A percentile compares a stretch with the other conserved stretches of the same genome.
These are phyloP conservation scores for Aureoboletus auriporus DNA, from an alignment of 768 basidiomycete species.

Conservation along the genomic window DNA sequence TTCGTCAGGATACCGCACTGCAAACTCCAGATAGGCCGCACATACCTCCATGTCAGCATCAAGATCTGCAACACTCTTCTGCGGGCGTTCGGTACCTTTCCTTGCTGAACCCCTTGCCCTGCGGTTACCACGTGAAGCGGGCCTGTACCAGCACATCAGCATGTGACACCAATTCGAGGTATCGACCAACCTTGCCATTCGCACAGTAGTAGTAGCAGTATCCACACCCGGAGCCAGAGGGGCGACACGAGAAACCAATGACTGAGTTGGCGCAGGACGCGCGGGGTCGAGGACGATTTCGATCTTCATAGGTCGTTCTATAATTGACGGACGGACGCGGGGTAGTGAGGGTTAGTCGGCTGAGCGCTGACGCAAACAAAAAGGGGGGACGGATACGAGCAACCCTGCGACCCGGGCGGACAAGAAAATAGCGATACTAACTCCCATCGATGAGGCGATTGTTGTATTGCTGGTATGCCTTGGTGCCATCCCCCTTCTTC, in stretches of 20 bases:
- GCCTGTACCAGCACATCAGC: slow-evolving; percentile 1
- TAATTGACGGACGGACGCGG: slow-evolving; percentile 33
- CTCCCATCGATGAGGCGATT: slow-evolving; percentile 99
- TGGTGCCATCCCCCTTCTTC: slow-evolving; percentile 83
- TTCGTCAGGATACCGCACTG: neutral
- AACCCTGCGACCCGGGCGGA: slow-evolving; percentile 29
- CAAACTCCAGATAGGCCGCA: no score
- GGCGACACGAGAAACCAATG: slow-evolving; percentile 82
- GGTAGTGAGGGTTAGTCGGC: slow-evolving; percentile 34
- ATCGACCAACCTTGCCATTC: slow-evolving; percentile 34
- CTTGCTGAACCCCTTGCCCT: no score
- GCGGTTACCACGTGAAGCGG: no score
- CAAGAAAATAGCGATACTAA: slow-evolving; percentile 76
- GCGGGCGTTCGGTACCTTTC: no score
- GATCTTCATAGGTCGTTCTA: slow-evolving; percentile 98
- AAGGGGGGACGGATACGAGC: slow-evolving; percentile 41
- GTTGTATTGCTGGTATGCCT: slow-evolving; percentile 93
- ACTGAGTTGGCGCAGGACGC: slow-evolving; percentile 53
- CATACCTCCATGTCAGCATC: no score
- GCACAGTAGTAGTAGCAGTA: slow-evolving; percentile 11
- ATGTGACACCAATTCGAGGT: neutral
- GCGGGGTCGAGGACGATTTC: slow-evolving; percentile 93
- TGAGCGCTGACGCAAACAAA: slow-evolving; percentile 34
- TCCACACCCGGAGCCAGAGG: slow-evolving; percentile 46
- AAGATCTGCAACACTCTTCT: no score